Evolutionary conservation across 148 eudicot genomes (phyloP).

Genomic region (Diospyros kaki): DNA sequence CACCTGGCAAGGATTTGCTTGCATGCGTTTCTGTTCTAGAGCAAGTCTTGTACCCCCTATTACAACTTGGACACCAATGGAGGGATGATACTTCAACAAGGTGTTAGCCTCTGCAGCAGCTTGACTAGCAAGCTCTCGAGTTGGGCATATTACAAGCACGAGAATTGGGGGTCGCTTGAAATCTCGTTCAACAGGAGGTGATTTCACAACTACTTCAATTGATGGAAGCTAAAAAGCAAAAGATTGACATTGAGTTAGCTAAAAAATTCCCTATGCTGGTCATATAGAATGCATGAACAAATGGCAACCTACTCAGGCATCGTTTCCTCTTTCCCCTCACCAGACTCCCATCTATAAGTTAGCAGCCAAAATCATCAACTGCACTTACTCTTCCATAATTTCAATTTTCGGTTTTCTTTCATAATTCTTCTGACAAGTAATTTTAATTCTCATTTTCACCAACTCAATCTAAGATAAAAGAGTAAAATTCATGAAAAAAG

Average conservation of each 20-base stretch:
- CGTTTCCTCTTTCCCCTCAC: neutral
- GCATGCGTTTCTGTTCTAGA: conserved; percentile 82
- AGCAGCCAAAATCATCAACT: too few species aligned
- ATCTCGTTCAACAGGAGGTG: conserved; percentile 59
- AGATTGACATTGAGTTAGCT: neutral
- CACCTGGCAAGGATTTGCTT: conserved; percentile 92
- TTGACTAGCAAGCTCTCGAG: conserved; percentile 94
- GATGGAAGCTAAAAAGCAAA: conserved; percentile 80
- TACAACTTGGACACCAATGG: conserved; percentile 93
- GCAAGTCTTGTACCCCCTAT: conserved; percentile 91
- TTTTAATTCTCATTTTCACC: too few species aligned
- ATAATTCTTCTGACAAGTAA: too few species aligned
- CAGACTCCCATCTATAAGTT: neutral
- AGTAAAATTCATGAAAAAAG: neutral
- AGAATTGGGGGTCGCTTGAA: conserved; percentile 72
- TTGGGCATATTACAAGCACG: conserved; percentile 95
- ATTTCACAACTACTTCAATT: conserved; percentile 67
- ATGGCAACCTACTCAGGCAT: neutral
- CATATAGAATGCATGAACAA: conserved; percentile 3
- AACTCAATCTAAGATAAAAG: neutral
- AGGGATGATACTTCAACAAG: conserved; percentile 83
- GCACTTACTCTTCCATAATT: too few species aligned
- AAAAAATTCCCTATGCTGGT: neutral
- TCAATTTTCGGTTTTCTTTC: too few species aligned
- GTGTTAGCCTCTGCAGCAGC: conserved; percentile 88